Evolutionary conservation across 805 yeast genomes (phyloP), one percentile per base, ranked within the genome.

Genomic region (Lipomyces yamanashiensis): DNA sequence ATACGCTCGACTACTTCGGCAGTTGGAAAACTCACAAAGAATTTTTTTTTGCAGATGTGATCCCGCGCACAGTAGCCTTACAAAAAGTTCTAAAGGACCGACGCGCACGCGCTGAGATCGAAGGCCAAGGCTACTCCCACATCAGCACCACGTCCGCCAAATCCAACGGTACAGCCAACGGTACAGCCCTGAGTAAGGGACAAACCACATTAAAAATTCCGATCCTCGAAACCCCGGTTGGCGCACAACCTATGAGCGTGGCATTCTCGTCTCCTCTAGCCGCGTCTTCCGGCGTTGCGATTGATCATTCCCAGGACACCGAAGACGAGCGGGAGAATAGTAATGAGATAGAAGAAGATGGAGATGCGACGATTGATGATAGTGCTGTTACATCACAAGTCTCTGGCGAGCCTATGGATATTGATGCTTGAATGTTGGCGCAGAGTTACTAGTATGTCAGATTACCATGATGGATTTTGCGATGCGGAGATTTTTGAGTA

Each of bases 1-100:
- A 7, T 50, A n/a, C 43, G 12, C 1, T 13, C 7, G 1, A 13
- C 43, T 13, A 34, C 43, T 37, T 6, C 4, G 7, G 23, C 12
- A 34, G 9, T 17, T 50, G 2, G 13, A 39, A 34, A 15, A 9
- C 34, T 36, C 10, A 3, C 12, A 23, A 50, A 23, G n/a, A n/a
- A n/a, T n/a, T n/a, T n/a, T n/a, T n/a, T 39, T 28, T n/a, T 12
- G 28, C 53, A 63, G 71, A 68, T 33, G 66, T 68, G 13, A 57
- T 67, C 28, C 70, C 71, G 17, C 59, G 59, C 13, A 63, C 70
- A 33, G 62, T 67, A 13, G 58, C 70, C 44, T 60, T 67, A 19
- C 41, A 51, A 17, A 67, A 67, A 37, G 70, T 64, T 1, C 53
- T 66, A 13, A 56, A 60, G 45, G 69, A 58, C 48, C 61, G 62